These are phyloP conservation scores for Tanozyma kutaoensis DNA, from an alignment of 805 yeast genomes.

Conservation along the genomic window DNA sequence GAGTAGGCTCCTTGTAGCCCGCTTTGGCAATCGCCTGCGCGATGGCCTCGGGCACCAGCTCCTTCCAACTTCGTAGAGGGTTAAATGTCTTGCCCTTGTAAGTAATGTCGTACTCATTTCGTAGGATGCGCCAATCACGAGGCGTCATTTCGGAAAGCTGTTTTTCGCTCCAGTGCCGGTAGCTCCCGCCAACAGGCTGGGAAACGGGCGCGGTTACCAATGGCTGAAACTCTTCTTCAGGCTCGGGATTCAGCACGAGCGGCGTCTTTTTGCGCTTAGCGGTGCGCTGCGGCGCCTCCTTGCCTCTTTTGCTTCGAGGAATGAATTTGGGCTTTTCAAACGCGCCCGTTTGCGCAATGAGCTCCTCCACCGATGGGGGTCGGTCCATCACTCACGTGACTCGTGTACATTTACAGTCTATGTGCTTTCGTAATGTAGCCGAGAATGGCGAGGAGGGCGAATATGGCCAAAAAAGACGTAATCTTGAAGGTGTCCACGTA, in stretches of 20 bases:
- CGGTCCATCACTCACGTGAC: too few relatives aligned
- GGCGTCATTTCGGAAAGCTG: slow-evolving; percentile 48
- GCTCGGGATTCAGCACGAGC: too few relatives aligned
- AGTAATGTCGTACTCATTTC: slow-evolving; percentile 61
- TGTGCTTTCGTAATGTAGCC: slow-evolving; percentile 1
- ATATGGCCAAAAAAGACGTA: slow-evolving; percentile 10
- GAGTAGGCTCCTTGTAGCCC: slow-evolving; percentile 61
- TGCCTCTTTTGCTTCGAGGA: too few relatives aligned
- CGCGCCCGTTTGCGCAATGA: too few relatives aligned
- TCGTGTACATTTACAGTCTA: too few relatives aligned
- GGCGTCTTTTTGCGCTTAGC: too few relatives aligned
- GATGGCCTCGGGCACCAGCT: slow-evolving; percentile 31
- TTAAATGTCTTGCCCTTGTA: slow-evolving; percentile 34
- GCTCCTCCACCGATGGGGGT: too few relatives aligned
- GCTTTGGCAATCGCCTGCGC: slow-evolving; percentile 21
- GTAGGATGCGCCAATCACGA: slow-evolving; percentile 84
- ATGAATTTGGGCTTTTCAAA: too few relatives aligned
- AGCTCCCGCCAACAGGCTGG: too few relatives aligned
- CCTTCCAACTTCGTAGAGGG: slow-evolving; percentile 71
- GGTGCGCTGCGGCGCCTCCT: too few relatives aligned
- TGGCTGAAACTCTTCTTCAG: too few relatives aligned
- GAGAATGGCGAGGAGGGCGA: slow-evolving; percentile 9
- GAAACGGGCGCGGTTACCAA: too few relatives aligned
- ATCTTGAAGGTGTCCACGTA: slow-evolving; percentile 13
- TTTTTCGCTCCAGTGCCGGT: slow-evolving; percentile 74